Evolutionary conservation across 1,284 basidiomycete genomes (phyloP), one percentile per base, ranked within the genome.

Genomic region (Trichosporon asahii): DNA sequence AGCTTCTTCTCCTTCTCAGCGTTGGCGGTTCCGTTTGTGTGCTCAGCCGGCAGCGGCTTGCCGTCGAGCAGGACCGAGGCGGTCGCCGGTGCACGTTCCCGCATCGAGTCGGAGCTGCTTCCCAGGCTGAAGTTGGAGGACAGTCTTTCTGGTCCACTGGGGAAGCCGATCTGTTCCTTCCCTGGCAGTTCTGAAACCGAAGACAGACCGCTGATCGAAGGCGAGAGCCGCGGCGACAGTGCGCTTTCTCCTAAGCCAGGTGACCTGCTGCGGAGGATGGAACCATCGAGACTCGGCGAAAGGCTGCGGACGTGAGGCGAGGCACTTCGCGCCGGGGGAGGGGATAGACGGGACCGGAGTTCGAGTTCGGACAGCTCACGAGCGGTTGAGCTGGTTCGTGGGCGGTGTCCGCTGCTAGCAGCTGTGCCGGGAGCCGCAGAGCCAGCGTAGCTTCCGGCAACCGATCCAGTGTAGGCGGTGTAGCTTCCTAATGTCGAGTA

Each of bases 401-500:
- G 57, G 27, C 57, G 57, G 27, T 61, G 57, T n/a, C 57, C 57
- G 29, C 57, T 61, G 57, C 57, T 21, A 29, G 53, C 25, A 12
- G 25, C 18, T 5, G 57, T 29, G 57, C 27, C 57, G 27, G 57
- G 8, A 3, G 18, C 27, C 57, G 57, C 49, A 21, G 49, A 53
- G 49, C 49, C 49, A 25, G 49, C 29, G 57, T 61, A 61, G 57
- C 57, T 61, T 61, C 57, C 57, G 15, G 57, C 57, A 31, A 61
- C 57, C 27, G 57, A 61, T 3, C 57, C 57, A n/a, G 57, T 61
- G 57, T 61, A 33, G 4, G 72, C 67, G 3, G 72, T 73, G 31
- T 71, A 68, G 57, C 66, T 67, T 53, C 66, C 72, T 4, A 69
- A 57, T 9, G 72, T 73, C 33, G 66, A 68, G 61, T 64, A 71